Evolutionary conservation across 768 basidiomycete species (phyloP).

Genomic region (Lactifluus echinatus): DNA sequence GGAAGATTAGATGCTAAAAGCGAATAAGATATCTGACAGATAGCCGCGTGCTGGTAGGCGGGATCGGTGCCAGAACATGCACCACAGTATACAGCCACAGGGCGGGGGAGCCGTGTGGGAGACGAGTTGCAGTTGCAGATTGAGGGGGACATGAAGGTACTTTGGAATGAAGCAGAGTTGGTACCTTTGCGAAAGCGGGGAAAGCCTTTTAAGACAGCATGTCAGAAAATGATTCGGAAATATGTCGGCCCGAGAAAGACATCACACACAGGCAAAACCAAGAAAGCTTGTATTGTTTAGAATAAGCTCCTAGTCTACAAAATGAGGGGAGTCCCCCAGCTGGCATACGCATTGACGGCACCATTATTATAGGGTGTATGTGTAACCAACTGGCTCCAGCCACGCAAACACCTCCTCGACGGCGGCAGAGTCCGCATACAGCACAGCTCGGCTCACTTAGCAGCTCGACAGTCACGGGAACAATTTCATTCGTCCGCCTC

Average conservation of each 20-base stretch:
- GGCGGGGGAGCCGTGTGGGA: conserved; percentile 9
- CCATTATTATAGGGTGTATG: neutral
- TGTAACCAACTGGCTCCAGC: too few species aligned
- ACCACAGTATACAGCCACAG: conserved; percentile 80
- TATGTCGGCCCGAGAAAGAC: neutral
- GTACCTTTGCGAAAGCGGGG: neutral
- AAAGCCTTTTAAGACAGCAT: neutral
- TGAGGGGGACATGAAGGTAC: neutral
- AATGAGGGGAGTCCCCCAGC: neutral
- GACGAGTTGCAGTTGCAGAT: neutral
- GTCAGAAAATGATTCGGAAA: neutral
- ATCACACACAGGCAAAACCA: neutral
- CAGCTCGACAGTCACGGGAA: too few species aligned
- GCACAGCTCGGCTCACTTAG: too few species aligned
- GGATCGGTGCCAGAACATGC: conserved; percentile 57
- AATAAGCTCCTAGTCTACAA: neutral
- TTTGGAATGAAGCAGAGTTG: neutral
- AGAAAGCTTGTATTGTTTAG: neutral
- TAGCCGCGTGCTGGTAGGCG: conserved; percentile 59
- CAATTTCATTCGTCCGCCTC: too few species aligned
- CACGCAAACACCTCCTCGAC: too few species aligned
- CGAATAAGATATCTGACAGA: conserved; percentile 40
- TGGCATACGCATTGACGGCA: neutral
- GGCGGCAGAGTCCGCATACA: too few species aligned
- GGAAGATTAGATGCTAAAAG: neutral